Conservation (phyloP, 2,329 filamentous ascomycete species). For the Aurifilum marmelostoma region DNA sequence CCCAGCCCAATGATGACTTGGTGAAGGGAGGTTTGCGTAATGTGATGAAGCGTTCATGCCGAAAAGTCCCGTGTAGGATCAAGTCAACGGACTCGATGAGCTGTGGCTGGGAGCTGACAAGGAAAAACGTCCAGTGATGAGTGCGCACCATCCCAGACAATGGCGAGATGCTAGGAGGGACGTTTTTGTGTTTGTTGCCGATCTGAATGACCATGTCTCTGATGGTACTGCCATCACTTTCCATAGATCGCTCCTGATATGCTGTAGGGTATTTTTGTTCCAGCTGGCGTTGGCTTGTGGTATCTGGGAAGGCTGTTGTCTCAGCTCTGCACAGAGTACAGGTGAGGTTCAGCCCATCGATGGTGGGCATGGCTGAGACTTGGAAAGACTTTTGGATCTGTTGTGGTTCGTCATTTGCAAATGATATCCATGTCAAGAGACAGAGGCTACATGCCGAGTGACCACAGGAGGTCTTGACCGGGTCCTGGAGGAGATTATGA, state of each 20-base stretch:
- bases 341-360: background rate
- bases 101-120: constrained; percentile 6
- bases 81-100: constrained; percentile 21
- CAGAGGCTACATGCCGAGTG: constrained; percentile 14
- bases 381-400: background rate
- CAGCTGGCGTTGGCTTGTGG: background rate
- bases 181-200: constrained; percentile 21
- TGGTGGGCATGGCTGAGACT: background rate
- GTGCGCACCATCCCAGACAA: constrained; percentile 7
- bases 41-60: constrained; percentile 15
- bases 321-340: background rate
- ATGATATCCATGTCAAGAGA: constrained; percentile 18
- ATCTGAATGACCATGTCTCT: constrained; percentile 16
- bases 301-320: background rate
- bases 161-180: constrained; percentile 16
- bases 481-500: constrained; percentile 2
- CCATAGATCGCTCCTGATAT: background rate
- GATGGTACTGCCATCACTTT: background rate
- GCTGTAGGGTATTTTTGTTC: background rate
- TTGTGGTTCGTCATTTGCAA: background rate
- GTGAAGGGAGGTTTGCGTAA: constrained; percentile 17
- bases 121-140: constrained; percentile 16
- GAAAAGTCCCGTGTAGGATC: constrained; percentile 15
- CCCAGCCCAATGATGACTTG: constrained; percentile 17
- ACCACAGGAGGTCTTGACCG: background rate